Conservation (phyloP, 345 rosid genomes). For the Citrus maxima region DNA sequence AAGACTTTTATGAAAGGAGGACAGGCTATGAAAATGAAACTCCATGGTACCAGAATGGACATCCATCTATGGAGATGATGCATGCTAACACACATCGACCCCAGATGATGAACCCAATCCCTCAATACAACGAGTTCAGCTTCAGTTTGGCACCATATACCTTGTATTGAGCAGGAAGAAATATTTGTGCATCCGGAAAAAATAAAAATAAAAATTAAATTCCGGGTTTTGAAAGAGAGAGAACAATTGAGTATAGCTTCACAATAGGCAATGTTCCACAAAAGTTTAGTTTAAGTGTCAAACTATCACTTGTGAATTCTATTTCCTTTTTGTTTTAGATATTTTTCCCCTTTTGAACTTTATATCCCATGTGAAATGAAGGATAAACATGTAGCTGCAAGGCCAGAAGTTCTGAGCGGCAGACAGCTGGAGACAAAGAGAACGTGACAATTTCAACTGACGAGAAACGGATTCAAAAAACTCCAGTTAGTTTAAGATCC, state of each 20-base stretch:
- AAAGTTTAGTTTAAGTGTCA: neutral
- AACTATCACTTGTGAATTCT: neutral
- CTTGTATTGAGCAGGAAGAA: constrained; percentile 4
- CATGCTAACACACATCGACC: constrained; percentile 3
- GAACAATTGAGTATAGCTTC: neutral
- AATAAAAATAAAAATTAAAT: neutral
- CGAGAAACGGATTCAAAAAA: no score
- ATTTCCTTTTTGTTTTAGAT: neutral
- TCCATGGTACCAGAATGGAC: constrained; percentile 8
- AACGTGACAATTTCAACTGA: neutral
- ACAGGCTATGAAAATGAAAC: constrained; percentile 14
- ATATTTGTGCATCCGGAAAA: neutral
- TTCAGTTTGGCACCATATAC: constrained; percentile 5
- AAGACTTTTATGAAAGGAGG: neutral
- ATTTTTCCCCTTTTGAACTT: neutral
- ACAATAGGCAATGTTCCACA: neutral
- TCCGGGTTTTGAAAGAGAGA: neutral
- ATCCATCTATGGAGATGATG: constrained; percentile 20
- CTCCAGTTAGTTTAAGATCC: no score
- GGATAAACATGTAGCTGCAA: neutral
- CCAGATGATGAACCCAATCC: constrained; percentile 8
- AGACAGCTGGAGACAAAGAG: neutral
- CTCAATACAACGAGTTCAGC: neutral
- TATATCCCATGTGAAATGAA: neutral
- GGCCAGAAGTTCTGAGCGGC: neutral